phyloP scores from a whole-genome alignment of 2,329 filamentous ascomycete species.

The Neoarthrinium moseri region DNA sequence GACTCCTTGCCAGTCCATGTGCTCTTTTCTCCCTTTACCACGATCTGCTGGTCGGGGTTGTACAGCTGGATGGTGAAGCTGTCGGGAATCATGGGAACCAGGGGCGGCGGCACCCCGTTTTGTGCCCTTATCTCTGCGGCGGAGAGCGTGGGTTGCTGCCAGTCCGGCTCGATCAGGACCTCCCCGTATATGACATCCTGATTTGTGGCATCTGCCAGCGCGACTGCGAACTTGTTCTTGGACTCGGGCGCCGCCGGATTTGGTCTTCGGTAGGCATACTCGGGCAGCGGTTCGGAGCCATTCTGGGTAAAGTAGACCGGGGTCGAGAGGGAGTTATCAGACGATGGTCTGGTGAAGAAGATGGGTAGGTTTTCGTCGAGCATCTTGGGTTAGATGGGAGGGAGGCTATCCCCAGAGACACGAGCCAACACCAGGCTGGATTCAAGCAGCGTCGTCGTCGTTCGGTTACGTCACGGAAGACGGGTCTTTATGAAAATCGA shows the following conservation, averaged over 20 bases:
- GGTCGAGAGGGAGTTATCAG: slow-evolving; percentile 54
- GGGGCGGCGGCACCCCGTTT: slow-evolving; percentile 62
- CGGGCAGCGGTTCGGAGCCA: slow-evolving; percentile 75
- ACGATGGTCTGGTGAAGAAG: slow-evolving; percentile 53
- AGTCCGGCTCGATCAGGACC: slow-evolving; percentile 79
- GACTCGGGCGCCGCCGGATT: slow-evolving; percentile 69
- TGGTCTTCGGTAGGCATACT: slow-evolving; percentile 77
- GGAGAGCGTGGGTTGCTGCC: slow-evolving; percentile 79
- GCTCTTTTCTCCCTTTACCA: slow-evolving; percentile 68
- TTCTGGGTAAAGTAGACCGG: slow-evolving; percentile 64
- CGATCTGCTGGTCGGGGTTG: slow-evolving; percentile 83
- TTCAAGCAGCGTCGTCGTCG: no score
- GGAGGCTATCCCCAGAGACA: not conserved
- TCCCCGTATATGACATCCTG: slow-evolving; percentile 84
- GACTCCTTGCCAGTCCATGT: slow-evolving; percentile 77
- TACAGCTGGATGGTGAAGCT: slow-evolving; percentile 86
- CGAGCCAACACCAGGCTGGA: not conserved
- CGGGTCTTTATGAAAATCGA: no score
- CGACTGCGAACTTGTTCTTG: slow-evolving; percentile 82
- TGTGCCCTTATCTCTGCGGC: slow-evolving; percentile 76
- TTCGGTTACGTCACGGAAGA: no score
- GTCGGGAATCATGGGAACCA: slow-evolving; percentile 72
- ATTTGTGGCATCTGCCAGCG: slow-evolving; percentile 78
- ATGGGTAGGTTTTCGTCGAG: slow-evolving; percentile 92
- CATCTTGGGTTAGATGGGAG: slow-evolving; percentile 48